Base-by-base conservation (phyloP, 192 early-diverging fungal genomes). In the Coemansia sp. region DNA sequence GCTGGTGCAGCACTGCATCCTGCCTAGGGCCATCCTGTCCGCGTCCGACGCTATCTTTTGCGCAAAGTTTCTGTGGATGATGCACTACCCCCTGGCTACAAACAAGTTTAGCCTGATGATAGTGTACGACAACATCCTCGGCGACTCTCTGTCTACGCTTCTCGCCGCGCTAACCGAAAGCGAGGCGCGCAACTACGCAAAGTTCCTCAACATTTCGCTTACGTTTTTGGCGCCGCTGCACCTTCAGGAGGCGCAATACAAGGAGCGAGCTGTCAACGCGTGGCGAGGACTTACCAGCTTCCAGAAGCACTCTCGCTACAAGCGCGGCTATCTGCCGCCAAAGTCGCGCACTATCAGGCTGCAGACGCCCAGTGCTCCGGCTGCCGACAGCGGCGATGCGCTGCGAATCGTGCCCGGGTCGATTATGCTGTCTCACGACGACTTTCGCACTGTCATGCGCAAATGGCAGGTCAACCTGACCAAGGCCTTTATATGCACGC, bases 31-130 rank as follows among this genome's bases (percentile, higher is more conserved):
- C 27, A 67, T 82, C 57, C 60, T 77, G 11, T 82, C 79, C 4
- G 74, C 79, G 10, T 66, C 79, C 1, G 79, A 82, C 38, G 73
- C 79, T 15, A 73, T 36, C 51, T 82, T 82, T 41, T 82, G 79
- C 47, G 73, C 79, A 57, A 82, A 76, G 57, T 67, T 82, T 12
- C 51, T 82, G 15, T 77, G 74, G 73, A 74, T 76, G 68, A 65
- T 82, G 71, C 79, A 81, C 56, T 81, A 60, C 46, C 79, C 79
- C 24, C 65, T 81, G 66, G 79, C 79, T 11, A 81, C 79, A 9
- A 81, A 81, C 79, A 81, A 76, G 46, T 81, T 81, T 54, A 81
- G 73, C 41, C 42, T 81, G 59, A 72, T 81, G 73, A 68, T 76
- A 37, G 73, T 76, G 11, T 81, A 72, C 47, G 79, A 81, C 65